Percentiles rank a stretch among this genome's conserved stretches.
phyloP scores from a whole-genome alignment of 768 basidiomycete genomes.

The Tephrocybe rancida region DNA sequence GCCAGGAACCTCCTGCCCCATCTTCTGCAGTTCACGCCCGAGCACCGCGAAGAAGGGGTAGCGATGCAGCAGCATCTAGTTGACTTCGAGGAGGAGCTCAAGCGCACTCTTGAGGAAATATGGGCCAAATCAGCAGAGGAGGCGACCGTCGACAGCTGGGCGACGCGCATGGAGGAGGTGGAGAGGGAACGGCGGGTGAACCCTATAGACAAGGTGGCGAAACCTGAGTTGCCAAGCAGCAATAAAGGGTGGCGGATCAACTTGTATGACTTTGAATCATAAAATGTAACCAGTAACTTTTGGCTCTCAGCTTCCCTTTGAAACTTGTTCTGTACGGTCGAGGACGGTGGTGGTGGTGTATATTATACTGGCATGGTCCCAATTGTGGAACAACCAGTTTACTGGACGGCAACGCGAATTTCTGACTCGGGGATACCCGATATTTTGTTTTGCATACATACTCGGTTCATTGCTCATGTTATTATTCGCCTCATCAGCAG shows the following conservation, averaged over 20 bases:
- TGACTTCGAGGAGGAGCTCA: constrained; percentile 59
- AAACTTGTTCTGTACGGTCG: not conserved
- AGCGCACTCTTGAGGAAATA: constrained; percentile 59
- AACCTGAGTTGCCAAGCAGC: constrained; percentile 42
- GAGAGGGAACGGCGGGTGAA: constrained; percentile 50
- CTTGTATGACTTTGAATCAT: constrained; percentile 33
- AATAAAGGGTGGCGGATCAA: constrained; percentile 45
- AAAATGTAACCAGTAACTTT: not conserved
- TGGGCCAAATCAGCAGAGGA: constrained; percentile 54
- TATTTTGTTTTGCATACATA: too few relatives aligned
- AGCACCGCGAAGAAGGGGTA: constrained; percentile 68
- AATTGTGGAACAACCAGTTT: too few relatives aligned
- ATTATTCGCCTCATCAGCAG: too few relatives aligned
- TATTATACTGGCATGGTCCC: too few relatives aligned
- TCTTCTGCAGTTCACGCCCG: constrained; percentile 66
- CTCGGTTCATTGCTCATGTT: too few relatives aligned
- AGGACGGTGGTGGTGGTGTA: too few relatives aligned
- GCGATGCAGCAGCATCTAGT: constrained; percentile 62
- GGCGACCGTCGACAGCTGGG: constrained; percentile 46
- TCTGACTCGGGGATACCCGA: too few relatives aligned
- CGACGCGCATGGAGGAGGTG: constrained; percentile 52
- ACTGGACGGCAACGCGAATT: too few relatives aligned
- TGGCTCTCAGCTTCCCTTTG: not conserved
- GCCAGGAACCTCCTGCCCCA: constrained; percentile 71
- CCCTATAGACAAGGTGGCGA: constrained; percentile 54